Conservation (phyloP, 2,329 filamentous ascomycete species). For the Ophiostoma perfectum region DNA sequence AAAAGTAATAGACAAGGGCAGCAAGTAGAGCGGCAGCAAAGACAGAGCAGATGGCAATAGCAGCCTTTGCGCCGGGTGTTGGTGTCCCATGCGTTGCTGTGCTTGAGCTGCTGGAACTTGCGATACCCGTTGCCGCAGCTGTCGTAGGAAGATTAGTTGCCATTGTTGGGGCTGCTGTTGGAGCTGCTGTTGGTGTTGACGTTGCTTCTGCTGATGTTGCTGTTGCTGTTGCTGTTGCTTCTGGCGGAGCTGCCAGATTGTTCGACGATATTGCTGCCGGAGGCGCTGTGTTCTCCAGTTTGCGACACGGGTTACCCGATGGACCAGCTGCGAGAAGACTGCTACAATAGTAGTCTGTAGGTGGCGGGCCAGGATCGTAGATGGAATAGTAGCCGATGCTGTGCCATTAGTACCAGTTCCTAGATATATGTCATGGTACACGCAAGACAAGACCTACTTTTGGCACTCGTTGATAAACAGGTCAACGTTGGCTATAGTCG, state of each 20-base stretch:
- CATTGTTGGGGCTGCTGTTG: background rate
- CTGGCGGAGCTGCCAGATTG: background rate
- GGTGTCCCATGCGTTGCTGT: background rate
- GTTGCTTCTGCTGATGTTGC: background rate
- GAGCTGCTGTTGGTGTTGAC: background rate
- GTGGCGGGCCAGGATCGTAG: slow-evolving; percentile 37
- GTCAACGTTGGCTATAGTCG: slow-evolving; percentile 44
- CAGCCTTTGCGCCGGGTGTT: slow-evolving; percentile 38
- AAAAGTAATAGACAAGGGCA: slow-evolving; percentile 36
- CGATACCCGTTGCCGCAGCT: background rate
- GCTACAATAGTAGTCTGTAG: slow-evolving; percentile 30
- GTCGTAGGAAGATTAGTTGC: background rate
- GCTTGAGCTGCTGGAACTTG: background rate
- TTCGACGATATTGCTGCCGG: background rate
- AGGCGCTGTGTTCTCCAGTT: background rate
- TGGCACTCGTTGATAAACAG: slow-evolving; percentile 47
- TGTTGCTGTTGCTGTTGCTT: background rate
- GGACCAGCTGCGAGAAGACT: slow-evolving; percentile 20
- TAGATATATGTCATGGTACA: background rate
- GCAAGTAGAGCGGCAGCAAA: slow-evolving; percentile 38
- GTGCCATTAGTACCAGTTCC: background rate
- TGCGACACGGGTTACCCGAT: slow-evolving; percentile 16
- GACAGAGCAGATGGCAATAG: slow-evolving; percentile 41
- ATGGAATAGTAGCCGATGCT: slow-evolving; percentile 33
- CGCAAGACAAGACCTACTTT: slow-evolving; percentile 37